These are phyloP conservation scores for Fusarium graminum DNA, from an alignment of 2,329 filamentous ascomycete genomes.

Conservation along the genomic window DNA sequence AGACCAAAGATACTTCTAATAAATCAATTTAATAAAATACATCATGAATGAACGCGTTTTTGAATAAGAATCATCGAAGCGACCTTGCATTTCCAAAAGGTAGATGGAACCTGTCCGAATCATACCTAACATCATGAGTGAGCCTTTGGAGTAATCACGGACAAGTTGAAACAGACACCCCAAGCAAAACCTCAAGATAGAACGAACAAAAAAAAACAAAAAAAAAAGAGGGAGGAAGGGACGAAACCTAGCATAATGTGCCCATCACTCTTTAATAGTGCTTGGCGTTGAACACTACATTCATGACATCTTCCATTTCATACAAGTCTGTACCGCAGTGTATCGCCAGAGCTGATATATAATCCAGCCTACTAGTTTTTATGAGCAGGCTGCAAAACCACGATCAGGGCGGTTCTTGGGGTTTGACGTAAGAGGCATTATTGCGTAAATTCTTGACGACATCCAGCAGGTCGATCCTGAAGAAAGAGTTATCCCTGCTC, in stretches of 20 bases:
- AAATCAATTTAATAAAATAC: conserved; percentile 2
- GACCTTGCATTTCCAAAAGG: not conserved
- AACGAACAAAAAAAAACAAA: conserved; percentile 30
- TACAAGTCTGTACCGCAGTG: not conserved
- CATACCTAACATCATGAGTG: not conserved
- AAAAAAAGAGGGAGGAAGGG: no score
- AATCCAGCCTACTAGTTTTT: not conserved
- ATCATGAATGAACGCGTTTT: not conserved
- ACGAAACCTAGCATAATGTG: not conserved
- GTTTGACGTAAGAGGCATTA: conserved; percentile 34
- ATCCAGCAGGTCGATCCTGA: conserved; percentile 5
- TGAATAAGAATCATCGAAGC: not conserved
- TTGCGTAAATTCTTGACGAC: conserved; percentile 40
- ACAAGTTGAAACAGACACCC: conserved; percentile 9
- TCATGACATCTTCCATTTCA: not conserved
- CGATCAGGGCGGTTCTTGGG: conserved; percentile 7
- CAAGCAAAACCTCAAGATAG: conserved; percentile 5
- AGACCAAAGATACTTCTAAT: conserved; percentile 38
- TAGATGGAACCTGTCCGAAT: conserved; percentile 23
- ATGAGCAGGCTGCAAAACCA: conserved; percentile 5
- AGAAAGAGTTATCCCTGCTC: not conserved
- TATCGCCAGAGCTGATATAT: not conserved
- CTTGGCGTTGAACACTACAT: conserved; percentile 5
- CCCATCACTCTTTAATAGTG: not conserved
- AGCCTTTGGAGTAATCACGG: not conserved